Evolutionary conservation across 495 filamentous ascomycete genomes (phyloP).

Genomic region (Pyrenula aspistea): DNA sequence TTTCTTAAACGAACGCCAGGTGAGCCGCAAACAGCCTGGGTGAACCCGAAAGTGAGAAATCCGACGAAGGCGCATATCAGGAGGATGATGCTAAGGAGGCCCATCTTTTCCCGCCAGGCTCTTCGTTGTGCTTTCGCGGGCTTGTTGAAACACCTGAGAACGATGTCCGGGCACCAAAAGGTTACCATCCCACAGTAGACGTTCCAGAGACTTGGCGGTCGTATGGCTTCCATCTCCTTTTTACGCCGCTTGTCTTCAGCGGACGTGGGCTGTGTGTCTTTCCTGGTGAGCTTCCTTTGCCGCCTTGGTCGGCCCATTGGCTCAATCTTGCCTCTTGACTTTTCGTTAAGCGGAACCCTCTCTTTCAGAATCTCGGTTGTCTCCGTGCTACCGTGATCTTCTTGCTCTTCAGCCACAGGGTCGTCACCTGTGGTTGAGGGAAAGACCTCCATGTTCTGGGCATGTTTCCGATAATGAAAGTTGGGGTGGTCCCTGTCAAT

Average conservation of each 20-base stretch:
- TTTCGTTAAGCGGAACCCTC: constrained; percentile 18
- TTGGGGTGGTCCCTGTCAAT: constrained; percentile 80
- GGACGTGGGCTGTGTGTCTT: constrained; percentile 32
- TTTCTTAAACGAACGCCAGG: constrained; percentile 58
- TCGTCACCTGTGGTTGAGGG: constrained; percentile 90
- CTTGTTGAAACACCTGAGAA: constrained; percentile 78
- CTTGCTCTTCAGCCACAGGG: constrained; percentile 62
- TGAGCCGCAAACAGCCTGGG: constrained; percentile 66
- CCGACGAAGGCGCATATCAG: constrained; percentile 82
- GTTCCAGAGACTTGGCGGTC: constrained; percentile 83
- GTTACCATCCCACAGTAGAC: constrained; percentile 89
- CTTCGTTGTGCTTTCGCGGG: constrained; percentile 77
- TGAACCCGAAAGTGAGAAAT: constrained; percentile 96
- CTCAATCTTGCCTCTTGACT: constrained; percentile 22
- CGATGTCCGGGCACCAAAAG: constrained; percentile 84
- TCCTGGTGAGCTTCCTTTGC: constrained; percentile 38
- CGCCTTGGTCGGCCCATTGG: constrained; percentile 35
- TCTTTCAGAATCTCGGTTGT: constrained; percentile 22
- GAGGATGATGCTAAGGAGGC: constrained; percentile 84
- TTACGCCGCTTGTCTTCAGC: constrained; percentile 48
- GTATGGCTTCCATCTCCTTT: constrained; percentile 55
- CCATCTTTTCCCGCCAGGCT: constrained; percentile 99
- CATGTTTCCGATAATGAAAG: constrained; percentile 87
- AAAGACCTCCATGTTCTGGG: constrained; percentile 69
- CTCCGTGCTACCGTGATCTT: constrained; percentile 44